phyloP scores from a whole-genome alignment of 2,329 filamentous ascomycete genomes.

The Ophiocordyceps camponoti-rufipedis region DNA sequence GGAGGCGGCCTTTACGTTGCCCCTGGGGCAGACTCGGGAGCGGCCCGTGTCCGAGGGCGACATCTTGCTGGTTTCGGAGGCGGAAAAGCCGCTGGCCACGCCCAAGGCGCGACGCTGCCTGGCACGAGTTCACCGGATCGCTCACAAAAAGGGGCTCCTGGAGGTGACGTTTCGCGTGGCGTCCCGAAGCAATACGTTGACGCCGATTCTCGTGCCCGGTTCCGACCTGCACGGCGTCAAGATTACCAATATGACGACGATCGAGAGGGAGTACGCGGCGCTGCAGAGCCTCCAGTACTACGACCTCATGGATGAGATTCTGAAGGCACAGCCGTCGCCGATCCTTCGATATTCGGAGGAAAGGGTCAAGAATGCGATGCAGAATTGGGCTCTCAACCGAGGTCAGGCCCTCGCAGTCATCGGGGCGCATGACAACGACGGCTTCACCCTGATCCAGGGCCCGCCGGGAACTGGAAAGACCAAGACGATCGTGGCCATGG shows the following conservation, averaged over 20 bases:
- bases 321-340: slow-evolving; percentile 76
- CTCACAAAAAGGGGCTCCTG: slow-evolving; percentile 60
- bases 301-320: slow-evolving; percentile 83
- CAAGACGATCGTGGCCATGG: slow-evolving; percentile 93
- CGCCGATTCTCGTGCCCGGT: slow-evolving; percentile 48
- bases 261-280: slow-evolving; percentile 89
- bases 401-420: slow-evolving; percentile 86
- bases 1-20: slow-evolving; percentile 75
- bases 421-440: slow-evolving; percentile 87
- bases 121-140: slow-evolving; percentile 64
- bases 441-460: slow-evolving; percentile 88
- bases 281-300: slow-evolving; percentile 86
- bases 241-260: slow-evolving; percentile 80
- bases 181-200: slow-evolving; percentile 42
- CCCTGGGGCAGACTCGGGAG: slow-evolving; percentile 50
- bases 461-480: slow-evolving; percentile 96
- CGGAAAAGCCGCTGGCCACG: slow-evolving; percentile 48
- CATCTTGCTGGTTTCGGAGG: slow-evolving; percentile 68
- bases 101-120: slow-evolving; percentile 60
- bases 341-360: slow-evolving; percentile 66
- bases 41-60: slow-evolving; percentile 66
- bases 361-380: slow-evolving; percentile 47
- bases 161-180: slow-evolving; percentile 79
- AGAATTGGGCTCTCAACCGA: slow-evolving; percentile 67
- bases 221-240: slow-evolving; percentile 57